phyloP scores from a whole-genome alignment of 495 filamentous ascomycete species.

The Hamigera avellanea region DNA sequence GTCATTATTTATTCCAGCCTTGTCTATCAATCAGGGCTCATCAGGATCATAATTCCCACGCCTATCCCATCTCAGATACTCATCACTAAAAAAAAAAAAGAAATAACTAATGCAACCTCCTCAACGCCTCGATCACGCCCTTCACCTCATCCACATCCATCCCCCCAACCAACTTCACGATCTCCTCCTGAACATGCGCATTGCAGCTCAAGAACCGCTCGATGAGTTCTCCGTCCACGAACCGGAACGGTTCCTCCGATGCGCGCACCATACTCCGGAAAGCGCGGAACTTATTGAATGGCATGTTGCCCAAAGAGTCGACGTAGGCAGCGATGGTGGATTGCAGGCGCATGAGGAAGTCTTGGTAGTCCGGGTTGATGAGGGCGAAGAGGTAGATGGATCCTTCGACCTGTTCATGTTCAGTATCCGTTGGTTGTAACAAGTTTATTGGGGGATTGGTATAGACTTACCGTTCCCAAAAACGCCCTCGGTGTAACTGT shows the following conservation, averaged over 20 bases:
- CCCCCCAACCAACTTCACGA: constrained; percentile 44
- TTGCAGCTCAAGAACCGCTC: constrained; percentile 69
- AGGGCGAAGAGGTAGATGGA: constrained; percentile 80
- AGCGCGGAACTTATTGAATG: constrained; percentile 67
- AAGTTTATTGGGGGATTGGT: not conserved
- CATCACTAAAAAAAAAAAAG: no score
- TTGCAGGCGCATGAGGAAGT: constrained; percentile 80
- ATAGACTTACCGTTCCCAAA: constrained; percentile 64
- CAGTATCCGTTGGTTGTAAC: no score
- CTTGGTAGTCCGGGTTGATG: constrained; percentile 55
- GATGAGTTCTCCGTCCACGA: constrained; percentile 87
- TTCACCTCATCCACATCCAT: constrained; percentile 60
- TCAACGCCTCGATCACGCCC: constrained; percentile 59
- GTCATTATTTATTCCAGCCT: no score
- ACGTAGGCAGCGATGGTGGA: constrained; percentile 51
- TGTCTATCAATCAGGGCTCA: no score
- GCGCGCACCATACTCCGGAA: constrained; percentile 61
- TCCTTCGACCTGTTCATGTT: constrained; percentile 66
- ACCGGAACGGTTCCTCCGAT: constrained; percentile 67
- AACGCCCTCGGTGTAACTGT: constrained; percentile 75
- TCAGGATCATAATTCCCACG: no score
- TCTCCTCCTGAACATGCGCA: constrained; percentile 50
- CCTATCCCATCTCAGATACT: no score
- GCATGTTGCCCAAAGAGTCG: constrained; percentile 53
- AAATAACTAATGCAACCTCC: constrained; percentile 54